Evolutionary conservation across 345 rosid genomes (phyloP), one percentile per base, ranked within the genome.

Genomic region (Dipteronia dyeriana): DNA sequence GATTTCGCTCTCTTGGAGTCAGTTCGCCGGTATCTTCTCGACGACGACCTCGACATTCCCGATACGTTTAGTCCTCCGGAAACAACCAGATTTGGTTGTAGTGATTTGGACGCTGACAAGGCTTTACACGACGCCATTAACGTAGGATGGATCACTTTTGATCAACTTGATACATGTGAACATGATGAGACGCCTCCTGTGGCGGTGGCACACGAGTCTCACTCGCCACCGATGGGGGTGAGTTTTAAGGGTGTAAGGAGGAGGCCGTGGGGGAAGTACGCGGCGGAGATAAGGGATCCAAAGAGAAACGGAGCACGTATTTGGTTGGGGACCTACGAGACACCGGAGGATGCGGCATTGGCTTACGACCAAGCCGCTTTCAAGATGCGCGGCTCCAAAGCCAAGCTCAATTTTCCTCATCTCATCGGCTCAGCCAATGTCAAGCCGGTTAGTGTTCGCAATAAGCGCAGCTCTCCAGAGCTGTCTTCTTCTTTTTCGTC

Each of bases 291-390:
- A 0, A 82, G 93, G 38, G 94, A 86, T 62, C 91, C 89, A n/a
- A 87, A 88, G 84, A 87, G 79, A 80, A 90, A 86, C 22, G 91
- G 92, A 3, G 86, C 91, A 0, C 86, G 96, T 61, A 76, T 76
- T 65, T 91, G 96, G 96, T 89, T 91, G 0, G 94, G 96, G 72
- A 91, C 94, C 3, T 88, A 90, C 73, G 88, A 86, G 85, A 79
- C 83, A 7, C 81, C 91, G 0, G 88, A 89, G 78, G 91, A 89
- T 23, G 93, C 96, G 0, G 78, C 78, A 3, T 19, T 51, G 65
- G 78, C 78, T 20, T 75, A 64, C 3, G 78, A 75, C 47, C 43
- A 38, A 31, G 78, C 71, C 2, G 78, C 78, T 75, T 64, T 75
- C 22, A 29, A 31, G 29, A 64, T 75, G 49, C 78, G 70, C 0